Percentiles rank a stretch among this genome's conserved stretches.
Conservation (phyloP, 163 green algal species). For the Chloroidium sp. region DNA sequence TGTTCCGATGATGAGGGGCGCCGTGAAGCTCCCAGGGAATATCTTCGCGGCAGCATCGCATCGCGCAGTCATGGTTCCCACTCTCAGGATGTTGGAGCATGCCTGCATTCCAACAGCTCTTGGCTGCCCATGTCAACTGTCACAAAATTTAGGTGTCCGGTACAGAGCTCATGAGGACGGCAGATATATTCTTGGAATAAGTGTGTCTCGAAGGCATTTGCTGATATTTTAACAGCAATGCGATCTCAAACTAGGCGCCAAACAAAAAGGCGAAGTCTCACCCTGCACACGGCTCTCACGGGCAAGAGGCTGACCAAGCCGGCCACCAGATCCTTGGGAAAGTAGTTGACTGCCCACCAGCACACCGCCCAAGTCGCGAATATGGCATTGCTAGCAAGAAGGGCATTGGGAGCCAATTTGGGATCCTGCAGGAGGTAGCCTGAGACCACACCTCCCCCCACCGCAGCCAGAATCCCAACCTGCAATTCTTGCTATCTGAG, state of each 20-base stretch:
- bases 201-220: not conserved
- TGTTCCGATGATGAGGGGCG: not conserved
- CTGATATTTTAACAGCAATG: not conserved
- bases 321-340: not conserved
- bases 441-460: not conserved
- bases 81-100: conserved; percentile 6
- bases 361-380: not conserved
- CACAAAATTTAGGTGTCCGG: not conserved
- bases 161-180: too few species aligned
- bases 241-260: not conserved
- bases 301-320: not conserved
- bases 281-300: not conserved
- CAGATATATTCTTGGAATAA: not conserved
- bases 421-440: not conserved
- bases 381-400: not conserved
- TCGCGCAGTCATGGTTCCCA: not conserved
- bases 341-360: conserved; percentile 4
- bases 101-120: not conserved
- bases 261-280: not conserved
- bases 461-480: not conserved
- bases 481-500: not conserved
- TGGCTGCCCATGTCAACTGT: not conserved
- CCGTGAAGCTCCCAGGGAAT: not conserved
- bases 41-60: not conserved
- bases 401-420: not conserved